Evolutionary conservation across 345 rosid species (phyloP).

Genomic region (Turritis glabra): DNA sequence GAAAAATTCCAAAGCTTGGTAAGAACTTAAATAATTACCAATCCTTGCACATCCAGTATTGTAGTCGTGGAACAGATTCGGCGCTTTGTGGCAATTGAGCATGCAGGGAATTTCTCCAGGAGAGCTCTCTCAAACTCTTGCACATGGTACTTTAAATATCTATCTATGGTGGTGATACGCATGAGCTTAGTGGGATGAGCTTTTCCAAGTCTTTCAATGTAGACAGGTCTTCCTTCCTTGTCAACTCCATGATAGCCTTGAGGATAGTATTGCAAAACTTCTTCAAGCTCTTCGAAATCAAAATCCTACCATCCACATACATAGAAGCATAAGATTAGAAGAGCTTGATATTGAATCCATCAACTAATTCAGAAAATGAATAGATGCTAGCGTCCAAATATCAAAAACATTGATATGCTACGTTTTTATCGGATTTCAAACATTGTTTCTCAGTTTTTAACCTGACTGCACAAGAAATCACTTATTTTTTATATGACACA

Average conservation of each 20-base stretch:
- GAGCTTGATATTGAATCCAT: not conserved
- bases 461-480: not conserved
- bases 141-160: constrained; percentile 89
- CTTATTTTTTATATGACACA: not conserved
- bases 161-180: constrained; percentile 76
- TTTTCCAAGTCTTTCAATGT: constrained; percentile 94
- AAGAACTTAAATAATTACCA: constrained; percentile 53
- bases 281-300: constrained; percentile 85
- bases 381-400: not conserved
- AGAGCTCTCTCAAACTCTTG: constrained; percentile 94
- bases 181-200: constrained; percentile 84
- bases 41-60: constrained; percentile 84
- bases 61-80: constrained; percentile 80
- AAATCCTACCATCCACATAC: constrained; percentile 62
- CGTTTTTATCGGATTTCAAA: not conserved
- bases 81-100: constrained; percentile 86
- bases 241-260: constrained; percentile 99
- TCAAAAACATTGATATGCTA: not conserved
- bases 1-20: not conserved
- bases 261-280: constrained; percentile 88
- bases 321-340: not conserved
- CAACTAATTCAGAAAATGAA: not conserved
- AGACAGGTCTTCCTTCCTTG: constrained; percentile 93
- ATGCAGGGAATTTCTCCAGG: constrained; percentile 85
- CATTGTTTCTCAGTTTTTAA: not conserved